These are phyloP conservation scores for Kondoa malvinella DNA, from an alignment of 768 basidiomycete genomes.

Conservation along the genomic window DNA sequence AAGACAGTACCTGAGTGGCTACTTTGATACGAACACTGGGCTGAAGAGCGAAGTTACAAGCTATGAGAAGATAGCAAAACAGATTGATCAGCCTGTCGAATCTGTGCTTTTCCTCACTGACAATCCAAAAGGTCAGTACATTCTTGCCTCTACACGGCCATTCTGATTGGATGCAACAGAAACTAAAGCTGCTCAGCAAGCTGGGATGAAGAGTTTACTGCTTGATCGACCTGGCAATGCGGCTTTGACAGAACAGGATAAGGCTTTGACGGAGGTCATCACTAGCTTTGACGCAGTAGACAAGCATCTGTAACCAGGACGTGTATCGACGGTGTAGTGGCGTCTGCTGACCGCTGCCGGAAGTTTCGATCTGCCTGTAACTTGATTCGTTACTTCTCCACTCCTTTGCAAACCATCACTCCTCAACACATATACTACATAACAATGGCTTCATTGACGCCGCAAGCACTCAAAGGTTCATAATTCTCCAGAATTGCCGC, in stretches of 20 bases:
- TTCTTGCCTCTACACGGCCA: background rate
- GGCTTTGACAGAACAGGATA: background rate
- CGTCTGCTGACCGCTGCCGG: no score
- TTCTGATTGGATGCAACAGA: background rate
- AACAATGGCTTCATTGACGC: constrained; percentile 7
- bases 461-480: background rate
- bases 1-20: constrained; percentile 1
- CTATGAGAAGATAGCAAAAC: background rate
- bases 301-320: background rate
- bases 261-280: background rate
- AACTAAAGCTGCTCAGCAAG: background rate
- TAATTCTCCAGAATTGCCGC: background rate
- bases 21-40: constrained; percentile 6
- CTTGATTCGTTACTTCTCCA: background rate
- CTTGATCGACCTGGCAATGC: constrained; percentile 5
- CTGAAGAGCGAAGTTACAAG: background rate
- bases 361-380: no score
- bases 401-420: background rate
- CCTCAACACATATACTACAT: background rate
- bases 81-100: background rate
- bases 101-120: constrained; percentile 9
- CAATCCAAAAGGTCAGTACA: constrained; percentile 1
- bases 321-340: no score
- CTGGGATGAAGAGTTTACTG: background rate
- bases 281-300: background rate